These are phyloP conservation scores for Glebionis coronaria DNA, from an alignment of 129 eudicot species.

Conservation along the genomic window DNA sequence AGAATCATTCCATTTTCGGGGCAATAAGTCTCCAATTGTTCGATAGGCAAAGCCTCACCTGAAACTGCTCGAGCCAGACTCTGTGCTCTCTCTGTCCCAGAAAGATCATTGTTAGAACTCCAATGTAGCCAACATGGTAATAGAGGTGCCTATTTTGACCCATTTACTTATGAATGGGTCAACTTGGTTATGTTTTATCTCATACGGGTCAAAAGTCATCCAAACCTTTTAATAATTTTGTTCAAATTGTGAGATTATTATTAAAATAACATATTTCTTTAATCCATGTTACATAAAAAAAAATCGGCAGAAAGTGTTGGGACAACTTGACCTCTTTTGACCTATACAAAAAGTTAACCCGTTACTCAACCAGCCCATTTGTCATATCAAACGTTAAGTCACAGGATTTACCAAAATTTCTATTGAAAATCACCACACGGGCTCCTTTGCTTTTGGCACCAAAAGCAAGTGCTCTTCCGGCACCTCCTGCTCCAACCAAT, in stretches of 20 bases:
- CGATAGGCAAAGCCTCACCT: constrained; percentile 72
- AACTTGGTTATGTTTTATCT: no score
- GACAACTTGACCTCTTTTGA: no score
- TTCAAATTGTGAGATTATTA: no score
- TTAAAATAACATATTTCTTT: no score
- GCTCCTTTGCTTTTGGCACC: constrained; percentile 93
- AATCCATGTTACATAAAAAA: no score
- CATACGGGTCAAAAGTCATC: no score
- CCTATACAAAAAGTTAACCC: no score
- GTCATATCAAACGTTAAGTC: background rate
- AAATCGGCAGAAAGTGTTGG: no score
- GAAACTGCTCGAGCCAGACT: constrained; percentile 76
- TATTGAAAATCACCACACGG: constrained; percentile 71
- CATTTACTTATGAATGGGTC: no score
- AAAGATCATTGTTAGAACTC: constrained; percentile 17
- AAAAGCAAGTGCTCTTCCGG: constrained; percentile 85
- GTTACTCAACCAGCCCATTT: no score
- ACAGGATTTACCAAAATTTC: constrained; percentile 54
- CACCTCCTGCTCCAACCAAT: constrained; percentile 94
- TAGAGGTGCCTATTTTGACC: background rate
- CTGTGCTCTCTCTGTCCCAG: constrained; percentile 56
- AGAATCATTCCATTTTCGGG: constrained; percentile 84
- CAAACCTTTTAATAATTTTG: no score
- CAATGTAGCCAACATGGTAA: background rate
- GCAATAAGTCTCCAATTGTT: constrained; percentile 40